Base-by-base conservation (phyloP, 2,329 filamentous ascomycete species). In the Colletotrichum somersetense region DNA sequence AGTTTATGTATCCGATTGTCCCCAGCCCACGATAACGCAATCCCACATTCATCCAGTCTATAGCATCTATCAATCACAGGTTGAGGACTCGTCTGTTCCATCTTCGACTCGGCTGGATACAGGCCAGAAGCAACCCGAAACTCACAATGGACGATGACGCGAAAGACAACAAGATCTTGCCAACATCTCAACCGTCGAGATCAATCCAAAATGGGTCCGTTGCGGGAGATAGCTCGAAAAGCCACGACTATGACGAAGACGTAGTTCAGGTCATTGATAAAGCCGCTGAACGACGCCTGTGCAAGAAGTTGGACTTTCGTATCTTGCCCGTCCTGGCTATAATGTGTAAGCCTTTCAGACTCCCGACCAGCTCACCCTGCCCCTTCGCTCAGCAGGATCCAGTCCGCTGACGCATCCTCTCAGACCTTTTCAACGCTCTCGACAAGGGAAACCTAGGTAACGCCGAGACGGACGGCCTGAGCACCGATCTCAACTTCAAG, bases 301-400 rank as follows among this genome's bases (percentile, higher is more conserved):
- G 86, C 74, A 83, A 85, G 77, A 89, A 88, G 77, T 86, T 89
- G 69, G 88, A 89, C 76, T 77, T 86, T 26, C 85, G 86, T 26
- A 78, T 89, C 12, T 76, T 89, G 73, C 88, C 88, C 1, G 83
- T 89, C 4, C 76, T 89, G 62, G 86, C 87, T 30, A 50, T 87
- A 33, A 89, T 90, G 87, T 89, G 80, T 81, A 76, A 67, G 79
- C 50, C 10, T 23, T 20, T 16, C 16, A 16, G 16, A 30, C 38
- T 14, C 6, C 12, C 8, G n/a, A 16, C n/a, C 3, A 7, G 1
- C 1, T 12, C 20, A 18, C 55, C 30, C 10, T 18, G 11, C 26
- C 33, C 8, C 3, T 18, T 5, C 1, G 16, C 38, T 16, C 8
- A 23, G 26, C 42, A n/a, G 0, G 33, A 10, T 26, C 3, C 44